Conservation (phyloP, 805 yeast species). For the Candida morakotiae region DNA sequence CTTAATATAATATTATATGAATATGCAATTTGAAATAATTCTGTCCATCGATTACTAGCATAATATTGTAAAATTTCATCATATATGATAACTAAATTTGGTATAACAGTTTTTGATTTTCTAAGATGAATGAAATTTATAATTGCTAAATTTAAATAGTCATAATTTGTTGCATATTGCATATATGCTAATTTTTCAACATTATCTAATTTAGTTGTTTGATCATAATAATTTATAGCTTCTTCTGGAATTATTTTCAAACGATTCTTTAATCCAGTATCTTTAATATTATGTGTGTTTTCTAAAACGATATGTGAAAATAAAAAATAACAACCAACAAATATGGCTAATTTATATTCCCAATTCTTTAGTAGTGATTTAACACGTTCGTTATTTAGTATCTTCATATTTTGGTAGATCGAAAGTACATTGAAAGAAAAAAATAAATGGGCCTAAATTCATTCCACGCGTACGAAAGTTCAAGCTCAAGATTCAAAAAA, state of each 20-base stretch:
- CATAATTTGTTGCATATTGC: slow-evolving; percentile 53
- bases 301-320: slow-evolving; percentile 16
- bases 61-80: slow-evolving; percentile 13
- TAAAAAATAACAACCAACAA: slow-evolving; percentile 17
- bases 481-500: slow-evolving; percentile 1
- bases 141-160: slow-evolving; percentile 50
- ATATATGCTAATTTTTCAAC: slow-evolving; percentile 46
- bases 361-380: slow-evolving; percentile 14
- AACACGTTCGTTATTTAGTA: neutral
- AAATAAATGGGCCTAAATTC: neutral
- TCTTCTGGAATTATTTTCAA: slow-evolving; percentile 22
- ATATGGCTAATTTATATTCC: slow-evolving; percentile 21
- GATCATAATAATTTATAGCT: slow-evolving; percentile 14
- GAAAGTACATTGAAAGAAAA: no score
- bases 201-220: slow-evolving; percentile 4
- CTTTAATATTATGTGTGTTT: slow-evolving; percentile 9
- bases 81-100: slow-evolving; percentile 45
- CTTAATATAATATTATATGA: slow-evolving; percentile 21
- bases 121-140: slow-evolving; percentile 39
- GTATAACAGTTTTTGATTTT: slow-evolving; percentile 31
- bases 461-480: neutral
- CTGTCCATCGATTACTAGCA: slow-evolving; percentile 12
- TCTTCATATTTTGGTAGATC: no score
- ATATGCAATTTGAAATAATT: slow-evolving; percentile 12
- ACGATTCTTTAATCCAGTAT: slow-evolving; percentile 12